Evolutionary conservation across 2,329 filamentous ascomycete species (phyloP).

Genomic region (Cryphonectria japonica): DNA sequence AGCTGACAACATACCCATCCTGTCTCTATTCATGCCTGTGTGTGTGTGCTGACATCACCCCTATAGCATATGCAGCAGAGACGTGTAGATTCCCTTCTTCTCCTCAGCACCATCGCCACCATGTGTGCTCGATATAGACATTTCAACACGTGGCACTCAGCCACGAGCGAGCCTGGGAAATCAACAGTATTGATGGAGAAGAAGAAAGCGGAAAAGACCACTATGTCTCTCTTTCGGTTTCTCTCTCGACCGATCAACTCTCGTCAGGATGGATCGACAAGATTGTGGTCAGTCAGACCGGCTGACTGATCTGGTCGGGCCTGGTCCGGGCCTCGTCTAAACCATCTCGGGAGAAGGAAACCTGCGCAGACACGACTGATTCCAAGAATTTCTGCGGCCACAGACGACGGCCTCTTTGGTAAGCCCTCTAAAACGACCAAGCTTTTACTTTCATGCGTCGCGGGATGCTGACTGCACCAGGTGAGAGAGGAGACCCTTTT

Average conservation of each 20-base stretch:
- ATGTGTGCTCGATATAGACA: neutral
- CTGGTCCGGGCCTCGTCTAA: neutral
- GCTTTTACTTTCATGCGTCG: neutral
- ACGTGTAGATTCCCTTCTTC: neutral
- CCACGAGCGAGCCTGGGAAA: too few relatives aligned
- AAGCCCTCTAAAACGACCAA: constrained; percentile 5
- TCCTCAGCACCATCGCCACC: neutral
- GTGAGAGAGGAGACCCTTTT: neutral
- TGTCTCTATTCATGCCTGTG: neutral
- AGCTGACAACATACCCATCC: neutral
- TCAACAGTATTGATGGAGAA: neutral
- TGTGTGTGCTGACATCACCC: neutral
- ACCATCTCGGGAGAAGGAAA: neutral
- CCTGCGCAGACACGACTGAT: neutral
- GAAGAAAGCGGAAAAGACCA: neutral
- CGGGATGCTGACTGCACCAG: neutral
- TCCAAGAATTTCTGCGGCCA: neutral
- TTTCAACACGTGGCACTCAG: neutral
- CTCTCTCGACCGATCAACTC: neutral
- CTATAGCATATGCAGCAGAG: neutral
- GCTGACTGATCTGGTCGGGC: neutral
- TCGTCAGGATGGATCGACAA: neutral
- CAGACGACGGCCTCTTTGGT: neutral
- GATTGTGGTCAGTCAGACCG: neutral
- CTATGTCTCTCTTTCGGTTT: neutral